These are phyloP conservation scores for Acanthamoeba lenticulata DNA, from an alignment of 208 protist species.

Conservation along the genomic window DNA sequence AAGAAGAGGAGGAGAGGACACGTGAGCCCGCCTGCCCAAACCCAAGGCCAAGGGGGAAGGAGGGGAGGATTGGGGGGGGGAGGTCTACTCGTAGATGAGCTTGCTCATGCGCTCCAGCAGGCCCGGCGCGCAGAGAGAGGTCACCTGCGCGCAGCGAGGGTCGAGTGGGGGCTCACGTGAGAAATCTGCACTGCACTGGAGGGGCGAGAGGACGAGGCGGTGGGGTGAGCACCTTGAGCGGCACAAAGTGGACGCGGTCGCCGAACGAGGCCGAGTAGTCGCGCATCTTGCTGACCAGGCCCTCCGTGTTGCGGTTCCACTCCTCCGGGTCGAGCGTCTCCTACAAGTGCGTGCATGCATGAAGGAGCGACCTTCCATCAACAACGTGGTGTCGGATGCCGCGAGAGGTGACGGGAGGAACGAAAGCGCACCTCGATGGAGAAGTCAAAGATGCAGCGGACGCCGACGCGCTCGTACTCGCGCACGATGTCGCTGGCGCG, in stretches of 20 bases:
- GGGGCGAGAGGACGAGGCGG: not conserved
- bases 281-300: not conserved
- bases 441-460: slow-evolving; percentile 49
- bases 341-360: not conserved
- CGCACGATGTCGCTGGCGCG: not conserved
- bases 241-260: not conserved
- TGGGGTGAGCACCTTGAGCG: not conserved
- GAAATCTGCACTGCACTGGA: not conserved
- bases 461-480: slow-evolving; percentile 10
- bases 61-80: not conserved
- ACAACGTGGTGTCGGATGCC: not conserved
- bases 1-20: not conserved
- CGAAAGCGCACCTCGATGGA: slow-evolving; percentile 7
- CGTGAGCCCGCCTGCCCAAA: not conserved
- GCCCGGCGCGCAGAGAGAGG: not conserved
- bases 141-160: slow-evolving; percentile 7
- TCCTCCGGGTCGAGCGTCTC: not conserved
- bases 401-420: not conserved
- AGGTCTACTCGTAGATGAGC: slow-evolving; percentile 1
- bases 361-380: not conserved
- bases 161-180: not conserved
- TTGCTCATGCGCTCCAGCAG: slow-evolving; percentile 42
- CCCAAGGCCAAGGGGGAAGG: not conserved
- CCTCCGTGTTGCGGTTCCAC: not conserved
- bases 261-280: not conserved